Base-by-base conservation (phyloP, 2,329 filamentous ascomycete species). In the Aspergillus neotritici region DNA sequence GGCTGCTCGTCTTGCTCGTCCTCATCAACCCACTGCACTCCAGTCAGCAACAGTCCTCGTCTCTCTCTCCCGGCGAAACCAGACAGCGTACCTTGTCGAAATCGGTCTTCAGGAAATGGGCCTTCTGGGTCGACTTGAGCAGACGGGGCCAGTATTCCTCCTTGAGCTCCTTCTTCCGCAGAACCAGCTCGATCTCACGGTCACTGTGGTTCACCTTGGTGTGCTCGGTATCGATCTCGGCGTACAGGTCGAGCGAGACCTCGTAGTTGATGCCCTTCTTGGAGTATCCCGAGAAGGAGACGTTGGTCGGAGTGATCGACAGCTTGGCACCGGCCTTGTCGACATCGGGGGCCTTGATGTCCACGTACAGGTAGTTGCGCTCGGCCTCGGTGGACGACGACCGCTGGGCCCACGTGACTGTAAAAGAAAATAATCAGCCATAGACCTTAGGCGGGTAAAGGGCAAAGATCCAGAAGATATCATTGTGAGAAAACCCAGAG, bases 321-420 rank as follows among this genome's bases (percentile, higher is more conserved):
- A 97, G 81, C 75, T 89, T 86, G 56, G 94, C 74, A 61, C 84
- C 82, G 36, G 79, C 75, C 60, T 81, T 75, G 57, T 86, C 74
- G 34, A 96, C 85, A 67, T 98, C 93, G 57, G 90, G 80, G 39
- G 90, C 89, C 60, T 81, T 80, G 73, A 98, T 87, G 65, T 87
- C 94, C 56, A 98, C 79, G 76, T 89, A 94, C 77, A 98, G 75
- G 74, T 88, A 87, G 79, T 98, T 98, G 77, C 90, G 94, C 67
- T 83, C 78, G 44, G 86, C 67, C 43, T 96, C 90, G 56, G 76
- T 75, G 58, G 70, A 75, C 63, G 84, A 93, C 36, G 91, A 97
- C 77, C 93, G 90, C 77, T 98, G 93, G 55, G 93, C 91, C 93
- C 93, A 98, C 71, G 89, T 86, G 60, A 98, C 93, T 97, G 62